phyloP scores from a whole-genome alignment of 192 early-diverging fungal genomes.

The Coemansia sp. region DNA sequence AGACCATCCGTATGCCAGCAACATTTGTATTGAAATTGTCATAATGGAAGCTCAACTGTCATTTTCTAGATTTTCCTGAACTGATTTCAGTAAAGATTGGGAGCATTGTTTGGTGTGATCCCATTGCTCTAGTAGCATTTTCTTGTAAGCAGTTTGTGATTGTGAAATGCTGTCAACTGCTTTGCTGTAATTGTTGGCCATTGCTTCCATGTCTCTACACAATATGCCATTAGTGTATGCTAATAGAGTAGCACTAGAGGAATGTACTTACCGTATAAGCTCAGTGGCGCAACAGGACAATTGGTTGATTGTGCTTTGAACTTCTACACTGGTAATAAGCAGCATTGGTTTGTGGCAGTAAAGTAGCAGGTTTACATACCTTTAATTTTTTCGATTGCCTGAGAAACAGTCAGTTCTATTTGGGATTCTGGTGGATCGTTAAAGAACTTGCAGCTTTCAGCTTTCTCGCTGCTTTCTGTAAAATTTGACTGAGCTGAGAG shows the following conservation, averaged over 20 bases:
- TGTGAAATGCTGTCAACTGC: conserved; percentile 7
- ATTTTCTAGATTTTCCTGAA: neutral
- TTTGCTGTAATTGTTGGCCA: conserved; percentile 12
- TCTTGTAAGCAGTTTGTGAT: conserved; percentile 1
- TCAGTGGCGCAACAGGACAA: neutral
- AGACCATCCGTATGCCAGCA: no score
- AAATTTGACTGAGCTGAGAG: conserved; percentile 14
- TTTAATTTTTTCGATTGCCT: conserved; percentile 17
- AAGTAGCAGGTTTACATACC: conserved; percentile 5
- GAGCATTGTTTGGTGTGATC: conserved; percentile 11
- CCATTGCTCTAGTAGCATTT: conserved; percentile 12
- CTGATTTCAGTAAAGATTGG: conserved; percentile 9
- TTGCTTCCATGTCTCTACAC: conserved; percentile 32
- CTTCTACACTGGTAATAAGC: neutral
- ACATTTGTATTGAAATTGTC: no score
- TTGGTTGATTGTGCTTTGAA: neutral
- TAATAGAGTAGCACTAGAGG: neutral
- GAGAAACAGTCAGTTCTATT: conserved; percentile 8
- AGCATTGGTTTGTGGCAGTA: neutral
- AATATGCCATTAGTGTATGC: neutral
- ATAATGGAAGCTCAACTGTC: neutral
- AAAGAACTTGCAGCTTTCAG: no score
- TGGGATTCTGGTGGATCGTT: neutral
- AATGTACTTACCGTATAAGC: conserved; percentile 3
- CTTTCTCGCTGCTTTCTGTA: neutral